phyloP scores from a whole-genome alignment of 1,284 basidiomycete genomes.

The Singerocomus inundabilis region DNA sequence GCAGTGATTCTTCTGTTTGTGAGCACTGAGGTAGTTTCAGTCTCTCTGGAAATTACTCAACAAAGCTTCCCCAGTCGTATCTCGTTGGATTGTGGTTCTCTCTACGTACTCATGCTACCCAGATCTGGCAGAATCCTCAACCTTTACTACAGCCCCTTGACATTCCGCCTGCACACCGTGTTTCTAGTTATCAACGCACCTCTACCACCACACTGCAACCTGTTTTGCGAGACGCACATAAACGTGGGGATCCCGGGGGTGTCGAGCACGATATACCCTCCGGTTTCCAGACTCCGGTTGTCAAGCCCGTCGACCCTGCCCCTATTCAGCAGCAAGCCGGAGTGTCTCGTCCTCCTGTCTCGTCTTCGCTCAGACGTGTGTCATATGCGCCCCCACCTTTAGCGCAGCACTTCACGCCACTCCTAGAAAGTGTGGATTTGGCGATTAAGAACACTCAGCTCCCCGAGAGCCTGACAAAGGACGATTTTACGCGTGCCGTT shows the following conservation, averaged over 20 bases:
- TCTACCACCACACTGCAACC: conserved; percentile 28
- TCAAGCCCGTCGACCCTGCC: conserved; percentile 18
- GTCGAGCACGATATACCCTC: conserved; percentile 35
- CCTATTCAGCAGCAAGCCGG: conserved; percentile 16
- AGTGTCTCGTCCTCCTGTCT: conserved; percentile 20
- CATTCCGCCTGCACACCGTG: conserved; percentile 52
- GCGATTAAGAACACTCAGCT: conserved; percentile 65
- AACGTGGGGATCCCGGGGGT: conserved; percentile 43
- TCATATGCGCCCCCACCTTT: conserved; percentile 53
- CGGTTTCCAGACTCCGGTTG: conserved; percentile 41
- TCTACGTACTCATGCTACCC: conserved; percentile 94
- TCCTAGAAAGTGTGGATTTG: conserved; percentile 75
- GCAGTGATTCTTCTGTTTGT: conserved; percentile 88
- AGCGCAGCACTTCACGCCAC: conserved; percentile 54
- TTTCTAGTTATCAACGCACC: conserved; percentile 64
- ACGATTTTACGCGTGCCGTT: conserved; percentile 89
- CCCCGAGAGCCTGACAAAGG: conserved; percentile 70
- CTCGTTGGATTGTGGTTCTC: conserved; percentile 99
- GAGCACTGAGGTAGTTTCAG: conserved; percentile 38
- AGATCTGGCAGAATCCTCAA: conserved; percentile 99
- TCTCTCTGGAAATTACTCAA: conserved; percentile 2
- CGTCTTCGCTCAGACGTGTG: conserved; percentile 46
- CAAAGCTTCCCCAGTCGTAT: conserved; percentile 69
- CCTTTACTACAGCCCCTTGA: conserved; percentile 75
- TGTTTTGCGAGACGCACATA: conserved; percentile 34